These are phyloP conservation scores for Lyophyllum shimeji DNA, from an alignment of 768 basidiomycete species.

Conservation along the genomic window DNA sequence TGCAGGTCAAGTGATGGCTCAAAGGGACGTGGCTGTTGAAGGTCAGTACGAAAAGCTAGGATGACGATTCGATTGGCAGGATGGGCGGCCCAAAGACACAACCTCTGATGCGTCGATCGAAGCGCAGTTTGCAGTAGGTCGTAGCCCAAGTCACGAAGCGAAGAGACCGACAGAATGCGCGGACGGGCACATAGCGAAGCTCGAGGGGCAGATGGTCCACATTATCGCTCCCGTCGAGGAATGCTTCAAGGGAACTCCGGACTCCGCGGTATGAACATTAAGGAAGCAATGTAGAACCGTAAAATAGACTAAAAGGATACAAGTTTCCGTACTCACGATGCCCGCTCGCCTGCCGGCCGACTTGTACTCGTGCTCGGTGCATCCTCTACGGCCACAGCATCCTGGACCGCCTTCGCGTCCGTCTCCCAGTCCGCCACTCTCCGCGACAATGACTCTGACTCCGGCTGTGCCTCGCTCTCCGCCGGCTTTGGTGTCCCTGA, in stretches of 20 bases:
- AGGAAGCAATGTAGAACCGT: neutral
- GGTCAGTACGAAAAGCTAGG: too few species aligned
- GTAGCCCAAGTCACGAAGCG: too few species aligned
- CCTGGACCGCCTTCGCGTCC: neutral
- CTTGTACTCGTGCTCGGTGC: neutral
- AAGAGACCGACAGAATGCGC: too few species aligned
- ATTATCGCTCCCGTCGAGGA: neutral
- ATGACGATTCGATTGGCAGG: too few species aligned
- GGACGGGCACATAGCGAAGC: too few species aligned
- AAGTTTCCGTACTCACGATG: constrained; percentile 2
- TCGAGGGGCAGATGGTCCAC: too few species aligned
- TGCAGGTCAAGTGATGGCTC: too few species aligned
- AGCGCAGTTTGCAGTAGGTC: too few species aligned
- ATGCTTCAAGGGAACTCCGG: neutral
- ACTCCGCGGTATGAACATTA: neutral
- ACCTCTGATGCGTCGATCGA: too few species aligned
- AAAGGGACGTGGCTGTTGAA: too few species aligned
- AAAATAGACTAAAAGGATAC: neutral
- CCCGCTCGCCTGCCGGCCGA: constrained; percentile 4
- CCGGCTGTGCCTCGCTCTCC: neutral
- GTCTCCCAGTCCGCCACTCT: neutral
- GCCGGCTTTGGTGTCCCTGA: neutral
- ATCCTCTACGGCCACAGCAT: constrained; percentile 4
- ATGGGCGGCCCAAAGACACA: too few species aligned
- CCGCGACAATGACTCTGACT: neutral